Evolutionary conservation across 225 moss, liverwort and hornwort species (phyloP), one percentile per base, ranked within the genome.

Genomic region (Polytrichum formosum): DNA sequence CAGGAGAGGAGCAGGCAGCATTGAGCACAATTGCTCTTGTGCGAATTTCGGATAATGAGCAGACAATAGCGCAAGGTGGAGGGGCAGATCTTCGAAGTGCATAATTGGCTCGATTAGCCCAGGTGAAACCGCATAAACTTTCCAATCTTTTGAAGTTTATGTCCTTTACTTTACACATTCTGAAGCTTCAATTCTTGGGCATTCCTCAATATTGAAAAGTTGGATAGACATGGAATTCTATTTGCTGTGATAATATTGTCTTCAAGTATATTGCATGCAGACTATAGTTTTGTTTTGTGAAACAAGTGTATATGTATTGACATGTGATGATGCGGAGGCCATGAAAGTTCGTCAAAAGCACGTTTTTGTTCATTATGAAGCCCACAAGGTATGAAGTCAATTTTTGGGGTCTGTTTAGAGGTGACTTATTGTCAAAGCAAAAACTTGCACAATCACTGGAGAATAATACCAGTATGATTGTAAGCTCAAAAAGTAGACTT

Each of bases 351-450:
- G 94, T 31, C 88, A 88, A 64, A 98, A 92, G 83, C 94, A 98
- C 71, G 78, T 98, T 67, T 91, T 98, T 65, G 90, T 91, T 63
- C 94, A 98, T 82, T 98, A 98, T 72, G 92, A 94, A 83, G 92
- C 82, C 75, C 92, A 94, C 56, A 94, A 91, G 93, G 96, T 87
- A 61, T 61, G 56, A n/a, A 37, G 37, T 37, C 37, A 37, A 2
- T 10, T 37, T 37, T 37, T 9, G 10, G 10, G 37, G 9, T 37
- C 37, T 37, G 37, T 37, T 37, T 37, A 2, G 37, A 37, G 37
- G 37, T 37, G 37, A 10, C 10, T 37, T 37, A 37, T 2, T 37
- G 37, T 37, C 37, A n/a, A n/a, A n/a, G n/a, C n/a, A n/a, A n/a
- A n/a, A n/a, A n/a, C n/a, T n/a, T n/a, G n/a, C n/a, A n/a, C 9